A percentile compares a stretch with the other conserved stretches of the same genome.
Evolutionary conservation across 306 rosid genomes (phyloP).

Genomic region (Fragaria ananassa): DNA sequence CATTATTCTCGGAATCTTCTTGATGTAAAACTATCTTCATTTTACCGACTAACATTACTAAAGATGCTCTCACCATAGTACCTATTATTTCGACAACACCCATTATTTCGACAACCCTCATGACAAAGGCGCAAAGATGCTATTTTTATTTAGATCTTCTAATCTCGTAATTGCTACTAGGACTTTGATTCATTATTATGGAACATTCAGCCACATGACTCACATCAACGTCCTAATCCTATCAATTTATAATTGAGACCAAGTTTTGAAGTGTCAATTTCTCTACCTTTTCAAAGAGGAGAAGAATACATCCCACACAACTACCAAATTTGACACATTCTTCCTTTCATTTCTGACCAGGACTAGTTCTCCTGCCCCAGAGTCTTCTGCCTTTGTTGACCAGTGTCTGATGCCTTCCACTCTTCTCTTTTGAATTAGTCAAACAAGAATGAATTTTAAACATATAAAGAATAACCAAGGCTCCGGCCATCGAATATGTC

Average conservation of each 20-base stretch:
- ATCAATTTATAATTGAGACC: too few species aligned
- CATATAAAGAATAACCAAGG: neutral
- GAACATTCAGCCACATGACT: too few species aligned
- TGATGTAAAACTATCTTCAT: neutral
- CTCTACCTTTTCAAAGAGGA: neutral
- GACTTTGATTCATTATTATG: too few species aligned
- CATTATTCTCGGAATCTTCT: neutral
- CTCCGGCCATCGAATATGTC: neutral
- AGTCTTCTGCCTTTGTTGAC: neutral
- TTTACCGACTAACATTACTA: too few species aligned
- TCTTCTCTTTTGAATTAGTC: neutral
- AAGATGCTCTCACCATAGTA: too few species aligned
- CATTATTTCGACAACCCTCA: too few species aligned
- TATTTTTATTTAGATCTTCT: too few species aligned
- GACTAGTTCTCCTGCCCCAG: neutral
- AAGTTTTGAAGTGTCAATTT: too few species aligned
- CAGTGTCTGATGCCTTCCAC: neutral
- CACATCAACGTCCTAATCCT: too few species aligned
- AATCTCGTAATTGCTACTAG: too few species aligned
- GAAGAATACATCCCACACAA: neutral
- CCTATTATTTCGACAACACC: too few species aligned
- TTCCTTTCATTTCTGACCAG: neutral
- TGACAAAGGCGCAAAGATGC: too few species aligned
- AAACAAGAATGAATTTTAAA: neutral
- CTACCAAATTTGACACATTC: neutral